Evolutionary conservation across 148 eudicot genomes (phyloP), one percentile per base, ranked within the genome.

Genomic region (Rhododendron molle): DNA sequence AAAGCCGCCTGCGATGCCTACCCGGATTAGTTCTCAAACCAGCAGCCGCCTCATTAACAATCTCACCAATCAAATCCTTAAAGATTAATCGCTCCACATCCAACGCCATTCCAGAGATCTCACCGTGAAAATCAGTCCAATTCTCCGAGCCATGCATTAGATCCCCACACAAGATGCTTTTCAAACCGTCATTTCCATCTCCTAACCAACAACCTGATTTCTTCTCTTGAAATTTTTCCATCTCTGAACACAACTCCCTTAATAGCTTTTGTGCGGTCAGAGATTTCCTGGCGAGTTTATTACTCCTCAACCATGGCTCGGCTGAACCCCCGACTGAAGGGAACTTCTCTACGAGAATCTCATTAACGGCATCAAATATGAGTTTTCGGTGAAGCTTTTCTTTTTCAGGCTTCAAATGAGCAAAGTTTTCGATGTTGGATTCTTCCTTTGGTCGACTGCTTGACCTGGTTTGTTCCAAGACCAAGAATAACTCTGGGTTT

Each of bases 71-170:
- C 81, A 97, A 88, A 81, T 97, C 98, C 78, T 93, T 97, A n/a
- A 95, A 97, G 81, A 97, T 90, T 54, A 88, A 89, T 62, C 99
- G 89, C 89, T 97, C 99, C 30, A 95, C 88, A 84, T 97, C 98
- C 87, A 97, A 89, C 9, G 91, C 96, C 18, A 93, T 67, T 2
- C 88, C 91, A 7, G 99, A 92, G 11, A 93, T 38, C 20, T 95
- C 98, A 28, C 87, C 90, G n/a, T 40, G 81, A 67, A 93, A 91
- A 85, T 92, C 91, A 0, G 89, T 91, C 98, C 94, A 97, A 36
- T 83, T 91, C 78, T 85, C 94, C 18, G 94, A 90, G 65, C 92
- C 88, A 74, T 82, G 85, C 92, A 95, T 89, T 78, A 97, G 90
- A 86, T 97, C 99, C 56, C 90, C 91, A 86, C 90, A 88, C 90